Base-by-base conservation (phyloP, 768 basidiomycete species). In the Nidularia pulvinata region DNA sequence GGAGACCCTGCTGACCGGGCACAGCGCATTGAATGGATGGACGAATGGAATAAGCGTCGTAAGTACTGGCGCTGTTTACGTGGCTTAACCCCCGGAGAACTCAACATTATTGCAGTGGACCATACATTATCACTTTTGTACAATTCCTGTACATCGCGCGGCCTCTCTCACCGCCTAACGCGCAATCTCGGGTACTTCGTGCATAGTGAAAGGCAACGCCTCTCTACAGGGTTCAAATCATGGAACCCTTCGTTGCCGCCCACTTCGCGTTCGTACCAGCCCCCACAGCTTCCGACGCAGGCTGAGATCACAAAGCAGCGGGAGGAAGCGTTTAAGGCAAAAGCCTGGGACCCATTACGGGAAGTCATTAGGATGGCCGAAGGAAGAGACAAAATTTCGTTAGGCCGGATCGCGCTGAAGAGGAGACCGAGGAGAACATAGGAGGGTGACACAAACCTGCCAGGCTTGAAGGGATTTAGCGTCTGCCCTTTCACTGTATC, bases 331-430 rank as follows among this genome's bases (percentile, higher is more conserved):
- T 69, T 73, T 14, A 68, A 68, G 7, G 9, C 45, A 7, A 67
- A 64, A 22, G 74, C 72, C 3, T 79, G 77, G 74, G 71, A 72
- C 33, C 74, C 79, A 32, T 60, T 88, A 1, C 76, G 78, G 22
- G 79, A 86, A 60, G 76, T 80, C 1, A 72, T 84, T 39, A 73
- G 69, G 52, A 76, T 88, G 76, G 85, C 84, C 19, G 86, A 88
- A 62, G 82, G 77, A 10, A 73, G 76, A 59, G 72, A 79, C 46
- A 62, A 65, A 16, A 50, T 88, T 48, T 75, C 69, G 4, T 65
- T 87, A 51, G 86, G 85, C 36, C 76, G 80, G 60, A 63, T 81
- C 33, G 63, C 56, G 14, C 54, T 60, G 46, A 63, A 53, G 49
- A 58, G 59, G 33, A 54, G 43, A 34, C 9, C 37, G 7, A 7